These are phyloP conservation scores for Chytriomyces sp. DNA, from an alignment of 192 early-diverging fungal species.

Conservation along the genomic window DNA sequence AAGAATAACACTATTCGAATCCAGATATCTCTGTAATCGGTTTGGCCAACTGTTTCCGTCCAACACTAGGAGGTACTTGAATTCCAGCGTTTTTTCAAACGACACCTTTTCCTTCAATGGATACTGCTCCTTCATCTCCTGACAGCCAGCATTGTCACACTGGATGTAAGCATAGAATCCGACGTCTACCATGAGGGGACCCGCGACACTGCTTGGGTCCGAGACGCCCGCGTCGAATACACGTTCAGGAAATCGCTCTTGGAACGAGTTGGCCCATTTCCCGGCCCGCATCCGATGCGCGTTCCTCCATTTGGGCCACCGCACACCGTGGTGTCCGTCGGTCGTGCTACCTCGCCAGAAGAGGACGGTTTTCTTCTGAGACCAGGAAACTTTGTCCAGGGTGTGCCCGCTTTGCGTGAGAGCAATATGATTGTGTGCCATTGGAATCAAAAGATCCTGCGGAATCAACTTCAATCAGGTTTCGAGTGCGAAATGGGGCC, in stretches of 20 bases:
- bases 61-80: no score
- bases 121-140: slow-evolving; percentile 2
- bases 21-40: neutral
- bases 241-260: neutral
- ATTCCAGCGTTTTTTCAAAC: slow-evolving; percentile 22
- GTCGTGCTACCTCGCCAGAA: slow-evolving; percentile 16
- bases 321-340: slow-evolving; percentile 2
- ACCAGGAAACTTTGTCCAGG: neutral
- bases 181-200: neutral
- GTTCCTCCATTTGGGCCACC: no score
- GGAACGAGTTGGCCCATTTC: neutral
- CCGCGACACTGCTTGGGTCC: neutral
- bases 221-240: slow-evolving; percentile 13
- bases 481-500: no score
- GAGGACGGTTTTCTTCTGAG: slow-evolving; percentile 6
- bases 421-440: neutral
- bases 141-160: neutral
- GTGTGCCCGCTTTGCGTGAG: no score
- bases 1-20: slow-evolving; percentile 8
- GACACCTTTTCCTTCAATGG: neutral
- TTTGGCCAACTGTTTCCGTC: slow-evolving; percentile 14
- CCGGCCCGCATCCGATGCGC: neutral
- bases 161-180: neutral
- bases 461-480: no score
- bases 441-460: slow-evolving; percentile 21